These are phyloP conservation scores for Eimeria acervulina DNA, from an alignment of 169 alveolate species.

Conservation along the genomic window DNA sequence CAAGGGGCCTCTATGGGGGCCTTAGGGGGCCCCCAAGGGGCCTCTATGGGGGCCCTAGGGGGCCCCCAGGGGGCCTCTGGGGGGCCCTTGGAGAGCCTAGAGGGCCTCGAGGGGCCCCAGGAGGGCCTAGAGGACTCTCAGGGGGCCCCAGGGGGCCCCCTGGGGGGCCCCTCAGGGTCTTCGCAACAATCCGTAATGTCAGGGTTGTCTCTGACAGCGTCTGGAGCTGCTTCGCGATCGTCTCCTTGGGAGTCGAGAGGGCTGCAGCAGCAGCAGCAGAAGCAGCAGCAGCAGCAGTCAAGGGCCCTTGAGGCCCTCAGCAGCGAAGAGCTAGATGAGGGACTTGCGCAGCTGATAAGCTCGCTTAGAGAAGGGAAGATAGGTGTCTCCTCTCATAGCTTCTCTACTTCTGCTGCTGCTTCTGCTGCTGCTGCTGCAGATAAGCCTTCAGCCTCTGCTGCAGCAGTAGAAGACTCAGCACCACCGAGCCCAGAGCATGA, in stretches of 20 bases:
- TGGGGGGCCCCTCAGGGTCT: too few species aligned
- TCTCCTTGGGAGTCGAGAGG: not conserved
- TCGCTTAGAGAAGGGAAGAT: not conserved
- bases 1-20: not conserved
- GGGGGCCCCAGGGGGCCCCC: too few species aligned
- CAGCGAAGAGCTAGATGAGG: not conserved
- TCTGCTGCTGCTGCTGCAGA: slow-evolving; percentile 4
- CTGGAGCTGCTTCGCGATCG: not conserved
- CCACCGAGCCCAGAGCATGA: not conserved
- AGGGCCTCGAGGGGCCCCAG: too few species aligned
- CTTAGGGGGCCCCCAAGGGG: too few species aligned
- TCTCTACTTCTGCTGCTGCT: too few species aligned
- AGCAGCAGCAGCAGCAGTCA: not conserved
- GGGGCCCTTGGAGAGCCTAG: too few species aligned
- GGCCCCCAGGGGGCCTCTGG: too few species aligned
- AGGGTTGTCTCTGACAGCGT: not conserved
- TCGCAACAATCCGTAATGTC: not conserved
- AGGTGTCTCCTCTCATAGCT: too few species aligned
- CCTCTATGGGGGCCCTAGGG: too few species aligned
- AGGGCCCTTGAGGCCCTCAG: not conserved
- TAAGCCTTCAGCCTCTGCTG: not conserved
- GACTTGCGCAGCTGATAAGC: not conserved
- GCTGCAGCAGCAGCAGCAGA: not conserved
- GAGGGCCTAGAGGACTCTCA: too few species aligned
- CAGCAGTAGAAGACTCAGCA: not conserved